phyloP scores from a whole-genome alignment of 2,329 filamentous ascomycete genomes.

The Epichloe hybrida region DNA sequence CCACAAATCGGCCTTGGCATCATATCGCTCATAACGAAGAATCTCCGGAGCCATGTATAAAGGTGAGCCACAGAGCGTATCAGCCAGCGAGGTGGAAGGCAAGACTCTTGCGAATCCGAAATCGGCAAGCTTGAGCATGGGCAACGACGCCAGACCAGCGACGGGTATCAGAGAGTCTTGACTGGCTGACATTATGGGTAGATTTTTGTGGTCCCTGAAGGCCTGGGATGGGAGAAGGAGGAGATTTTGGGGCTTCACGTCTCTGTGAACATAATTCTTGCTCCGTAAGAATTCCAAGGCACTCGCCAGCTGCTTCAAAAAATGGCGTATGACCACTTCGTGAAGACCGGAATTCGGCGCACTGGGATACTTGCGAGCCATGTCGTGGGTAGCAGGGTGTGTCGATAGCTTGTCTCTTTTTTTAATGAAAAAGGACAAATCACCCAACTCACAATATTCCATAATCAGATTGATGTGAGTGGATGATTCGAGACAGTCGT shows the following conservation, averaged over 20 bases:
- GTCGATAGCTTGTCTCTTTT: slow-evolving; percentile 65
- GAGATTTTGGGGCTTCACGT: slow-evolving; percentile 95
- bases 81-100: slow-evolving; percentile 79
- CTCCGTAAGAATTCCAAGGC: slow-evolving; percentile 78
- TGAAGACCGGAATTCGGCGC: slow-evolving; percentile 73
- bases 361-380: slow-evolving; percentile 88
- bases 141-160: slow-evolving; percentile 68
- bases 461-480: slow-evolving; percentile 93
- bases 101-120: slow-evolving; percentile 96
- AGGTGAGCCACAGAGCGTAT: slow-evolving; percentile 91
- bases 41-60: slow-evolving; percentile 99
- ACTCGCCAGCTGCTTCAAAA: slow-evolving; percentile 87
- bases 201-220: slow-evolving; percentile 42
- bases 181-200: slow-evolving; percentile 60
- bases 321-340: slow-evolving; percentile 93
- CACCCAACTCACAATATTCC: slow-evolving; percentile 95
- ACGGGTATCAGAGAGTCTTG: slow-evolving; percentile 69
- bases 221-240: slow-evolving; percentile 71
- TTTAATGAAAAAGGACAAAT: slow-evolving; percentile 96
- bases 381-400: slow-evolving; percentile 71
- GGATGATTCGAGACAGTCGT: slow-evolving; percentile 79
- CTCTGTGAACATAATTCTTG: slow-evolving; percentile 83
- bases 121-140: slow-evolving; percentile 95
- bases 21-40: slow-evolving; percentile 90
- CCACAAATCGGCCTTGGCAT: slow-evolving; percentile 94